Base-by-base conservation (phyloP, 257 asterid genomes). In the Coffea eugenioides region DNA sequence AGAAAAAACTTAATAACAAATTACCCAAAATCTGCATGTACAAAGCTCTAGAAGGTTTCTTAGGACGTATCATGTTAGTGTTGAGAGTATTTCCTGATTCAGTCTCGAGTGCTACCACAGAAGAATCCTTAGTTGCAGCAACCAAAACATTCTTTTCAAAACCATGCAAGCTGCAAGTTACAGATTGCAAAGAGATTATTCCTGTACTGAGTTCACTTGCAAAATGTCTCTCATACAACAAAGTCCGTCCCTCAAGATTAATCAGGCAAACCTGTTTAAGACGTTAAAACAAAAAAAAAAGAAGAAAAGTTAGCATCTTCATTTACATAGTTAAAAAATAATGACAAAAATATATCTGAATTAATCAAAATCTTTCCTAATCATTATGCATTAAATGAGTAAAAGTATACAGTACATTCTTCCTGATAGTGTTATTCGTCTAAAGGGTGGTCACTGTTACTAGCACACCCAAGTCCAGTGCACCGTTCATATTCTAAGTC, bases 101-200 rank as follows among this genome's bases (percentile, higher is more conserved):
- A 82, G 85, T 85, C 85, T 93, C 99, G 4, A 93, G 89, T 69
- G 97, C 88, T 71, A 85, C 52, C 54, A 93, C 83, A 72, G 99
- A 93, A 54, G 98, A 95, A 87, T 93, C 99, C 83, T 90, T 95
- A 31, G 97, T 91, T 39, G 97, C 93, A 48, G 87, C 90, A 68
- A 93, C 77, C 48, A 93, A 80, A 45, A 88, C 90, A 78, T 91
- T 92, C 88, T 95, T 95, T 73, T 95, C 95, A 74, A 95, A 95
- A 66, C 99, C 98, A 79, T 95, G 94, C 79, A 93, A 82, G 85
- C 86, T 92, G 89, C 97, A 92, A 27, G 88, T 85, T 72, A 83
- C 90, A 72, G 91, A 92, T 88, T 93, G 96, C 84, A 83, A 83
- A 43, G 98, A 93, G 85, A 93, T 82, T 76, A 92, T 87, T 81